Conservation (phyloP, 179 eudicot genomes). For the Silene noctiflora region DNA sequence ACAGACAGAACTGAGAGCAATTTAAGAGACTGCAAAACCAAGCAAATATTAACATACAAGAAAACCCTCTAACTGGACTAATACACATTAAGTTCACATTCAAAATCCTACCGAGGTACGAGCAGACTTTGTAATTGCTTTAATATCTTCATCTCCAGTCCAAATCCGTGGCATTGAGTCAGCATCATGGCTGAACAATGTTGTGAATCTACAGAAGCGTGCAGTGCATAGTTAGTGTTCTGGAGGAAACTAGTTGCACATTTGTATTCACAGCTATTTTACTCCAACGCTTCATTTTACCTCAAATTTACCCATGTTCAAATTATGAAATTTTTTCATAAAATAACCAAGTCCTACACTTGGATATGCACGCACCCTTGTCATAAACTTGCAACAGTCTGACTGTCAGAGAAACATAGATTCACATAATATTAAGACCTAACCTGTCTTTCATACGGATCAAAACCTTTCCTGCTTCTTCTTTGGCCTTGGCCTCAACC, state of each 20-base stretch:
- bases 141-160: conserved; percentile 92
- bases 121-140: conserved; percentile 78
- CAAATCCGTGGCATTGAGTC: conserved; percentile 97
- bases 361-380: not conserved
- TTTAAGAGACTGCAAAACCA: conserved; percentile 45
- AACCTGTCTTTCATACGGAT: conserved; percentile 95
- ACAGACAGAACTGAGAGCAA: conserved; percentile 84
- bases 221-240: conserved; percentile 18
- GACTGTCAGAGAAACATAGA: not conserved
- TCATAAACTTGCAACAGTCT: not conserved
- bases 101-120: conserved; percentile 66
- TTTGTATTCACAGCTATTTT: not conserved
- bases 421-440: not conserved
- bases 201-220: conserved; percentile 7
- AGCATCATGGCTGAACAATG: conserved; percentile 72
- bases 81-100: not conserved
- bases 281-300: no score
- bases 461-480: conserved; percentile 85
- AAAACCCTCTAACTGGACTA: not conserved
- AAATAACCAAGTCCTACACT: not conserved
- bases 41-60: not conserved
- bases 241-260: not conserved
- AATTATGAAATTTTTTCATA: not conserved
- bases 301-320: no score
- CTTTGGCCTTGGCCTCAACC: conserved; percentile 86